Evolutionary conservation across 148 eudicot genomes (phyloP).

Genomic region (Diospyros lotus): DNA sequence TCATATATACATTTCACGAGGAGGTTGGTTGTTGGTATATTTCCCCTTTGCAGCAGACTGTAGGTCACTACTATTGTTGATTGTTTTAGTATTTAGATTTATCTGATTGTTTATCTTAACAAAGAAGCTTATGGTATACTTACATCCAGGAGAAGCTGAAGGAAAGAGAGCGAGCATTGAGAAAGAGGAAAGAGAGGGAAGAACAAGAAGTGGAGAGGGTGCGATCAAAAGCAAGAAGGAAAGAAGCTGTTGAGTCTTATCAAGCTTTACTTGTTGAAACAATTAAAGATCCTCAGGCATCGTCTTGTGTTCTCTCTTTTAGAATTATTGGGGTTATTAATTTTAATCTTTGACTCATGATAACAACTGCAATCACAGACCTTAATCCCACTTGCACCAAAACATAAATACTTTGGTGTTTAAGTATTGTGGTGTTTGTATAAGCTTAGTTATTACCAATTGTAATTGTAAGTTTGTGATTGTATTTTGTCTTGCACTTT

Average conservation of each 20-base stretch:
- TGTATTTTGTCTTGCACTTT: no score
- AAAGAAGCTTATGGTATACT: slow-evolving; percentile 5
- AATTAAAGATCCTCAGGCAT: slow-evolving; percentile 84
- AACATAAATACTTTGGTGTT: no score
- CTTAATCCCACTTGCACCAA: no score
- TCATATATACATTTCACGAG: no score
- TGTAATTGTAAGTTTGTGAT: no score
- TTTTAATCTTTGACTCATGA: slow-evolving; percentile 2
- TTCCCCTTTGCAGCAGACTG: no score
- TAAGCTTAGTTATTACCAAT: no score
- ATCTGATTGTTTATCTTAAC: not conserved
- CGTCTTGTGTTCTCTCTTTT: slow-evolving; percentile 1
- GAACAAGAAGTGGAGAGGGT: slow-evolving; percentile 98
- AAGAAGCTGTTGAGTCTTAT: slow-evolving; percentile 86
- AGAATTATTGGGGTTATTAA: not conserved
- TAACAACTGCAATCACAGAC: no score
- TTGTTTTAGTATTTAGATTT: not conserved
- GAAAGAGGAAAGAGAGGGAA: slow-evolving; percentile 96
- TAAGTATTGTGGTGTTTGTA: no score
- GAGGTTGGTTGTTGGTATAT: no score
- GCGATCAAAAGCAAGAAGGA: slow-evolving; percentile 76
- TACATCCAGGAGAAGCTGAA: slow-evolving; percentile 67
- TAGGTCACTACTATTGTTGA: not conserved
- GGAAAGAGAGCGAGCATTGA: slow-evolving; percentile 80
- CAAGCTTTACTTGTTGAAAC: slow-evolving; percentile 93